Evolutionary conservation across 1,284 basidiomycete species (phyloP).

Genomic region (Trametes sp.): DNA sequence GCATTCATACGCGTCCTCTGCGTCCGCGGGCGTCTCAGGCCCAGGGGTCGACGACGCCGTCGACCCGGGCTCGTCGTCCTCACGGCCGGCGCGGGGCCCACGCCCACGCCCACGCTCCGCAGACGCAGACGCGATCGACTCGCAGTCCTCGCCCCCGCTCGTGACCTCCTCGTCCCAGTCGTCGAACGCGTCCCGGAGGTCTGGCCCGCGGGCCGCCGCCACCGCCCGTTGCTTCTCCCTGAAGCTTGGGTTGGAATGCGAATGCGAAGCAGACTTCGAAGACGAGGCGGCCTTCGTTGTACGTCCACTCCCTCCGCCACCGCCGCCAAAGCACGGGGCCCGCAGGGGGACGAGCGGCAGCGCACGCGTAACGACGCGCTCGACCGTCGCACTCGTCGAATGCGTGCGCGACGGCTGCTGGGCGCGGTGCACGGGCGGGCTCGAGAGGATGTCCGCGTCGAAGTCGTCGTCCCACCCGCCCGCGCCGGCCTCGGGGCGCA

Average conservation of each 20-base stretch:
- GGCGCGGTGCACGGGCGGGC: slow-evolving; percentile 49
- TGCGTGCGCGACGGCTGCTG: slow-evolving; percentile 18
- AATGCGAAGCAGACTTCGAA: slow-evolving; percentile 47
- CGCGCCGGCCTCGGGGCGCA: slow-evolving; percentile 38
- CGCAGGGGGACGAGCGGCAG: slow-evolving; percentile 24
- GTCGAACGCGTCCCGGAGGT: slow-evolving; percentile 55
- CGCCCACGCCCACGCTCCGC: slow-evolving; percentile 34
- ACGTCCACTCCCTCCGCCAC: not conserved
- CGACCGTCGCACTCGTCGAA: slow-evolving; percentile 10
- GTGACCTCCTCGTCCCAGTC: slow-evolving; percentile 51
- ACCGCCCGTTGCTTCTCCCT: slow-evolving; percentile 14
- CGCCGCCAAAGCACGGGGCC: slow-evolving; percentile 24
- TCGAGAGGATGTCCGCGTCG: slow-evolving; percentile 66
- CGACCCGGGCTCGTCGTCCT: slow-evolving; percentile 28
- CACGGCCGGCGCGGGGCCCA: too few relatives aligned
- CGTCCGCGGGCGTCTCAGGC: slow-evolving; percentile 38
- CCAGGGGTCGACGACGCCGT: slow-evolving; percentile 41
- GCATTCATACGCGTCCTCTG: not conserved
- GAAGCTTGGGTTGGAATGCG: slow-evolving; percentile 19
- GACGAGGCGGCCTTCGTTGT: slow-evolving; percentile 39
- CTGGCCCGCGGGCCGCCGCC: slow-evolving; percentile 45
- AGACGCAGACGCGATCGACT: slow-evolving; percentile 36
- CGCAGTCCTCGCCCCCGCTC: slow-evolving; percentile 56
- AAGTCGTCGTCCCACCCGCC: slow-evolving; percentile 50
- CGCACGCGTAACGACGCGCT: slow-evolving; percentile 24